Evolutionary conservation across 345 rosid species (phyloP).

Genomic region (Populus alba): DNA sequence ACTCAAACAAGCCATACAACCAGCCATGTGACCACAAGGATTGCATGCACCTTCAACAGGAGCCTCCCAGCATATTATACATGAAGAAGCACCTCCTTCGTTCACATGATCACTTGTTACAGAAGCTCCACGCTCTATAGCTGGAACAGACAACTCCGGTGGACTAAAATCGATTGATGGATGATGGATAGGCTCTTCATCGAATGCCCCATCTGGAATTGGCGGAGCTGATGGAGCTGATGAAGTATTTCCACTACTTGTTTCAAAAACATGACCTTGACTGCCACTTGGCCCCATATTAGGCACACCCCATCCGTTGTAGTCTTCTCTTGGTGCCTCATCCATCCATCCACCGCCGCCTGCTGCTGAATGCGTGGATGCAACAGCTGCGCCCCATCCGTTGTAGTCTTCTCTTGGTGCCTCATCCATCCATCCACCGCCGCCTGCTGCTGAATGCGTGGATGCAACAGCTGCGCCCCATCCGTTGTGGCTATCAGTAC

Average conservation of each 20-base stretch:
- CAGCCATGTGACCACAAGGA: slow-evolving; percentile 36
- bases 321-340: slow-evolving; percentile 24
- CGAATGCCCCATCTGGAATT: slow-evolving; percentile 12
- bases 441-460: slow-evolving; percentile 24
- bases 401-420: slow-evolving; percentile 26
- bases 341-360: slow-evolving; percentile 32
- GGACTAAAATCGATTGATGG: slow-evolving; percentile 23
- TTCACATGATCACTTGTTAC: slow-evolving; percentile 5
- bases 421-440: slow-evolving; percentile 33
- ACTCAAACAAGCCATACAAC: slow-evolving; percentile 30
- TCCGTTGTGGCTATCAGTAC: slow-evolving; percentile 29
- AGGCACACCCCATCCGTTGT: slow-evolving; percentile 30
- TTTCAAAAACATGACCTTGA: slow-evolving; percentile 11
- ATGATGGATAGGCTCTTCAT: slow-evolving; percentile 18
- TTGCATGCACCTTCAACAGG: slow-evolving; percentile 28
- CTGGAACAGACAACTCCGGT: slow-evolving; percentile 3
- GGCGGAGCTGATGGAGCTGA: slow-evolving; percentile 31
- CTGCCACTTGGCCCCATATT: slow-evolving; percentile 21
- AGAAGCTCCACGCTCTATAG: slow-evolving; percentile 9
- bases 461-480: slow-evolving; percentile 30
- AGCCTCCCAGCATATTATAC: slow-evolving; percentile 31
- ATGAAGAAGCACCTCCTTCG: slow-evolving; percentile 13
- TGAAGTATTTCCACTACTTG: not conserved
- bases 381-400: slow-evolving; percentile 35
- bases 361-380: slow-evolving; percentile 21